Base-by-base conservation (phyloP, 2,329 filamentous ascomycete genomes). In the Corinectria fuckeliana region DNA sequence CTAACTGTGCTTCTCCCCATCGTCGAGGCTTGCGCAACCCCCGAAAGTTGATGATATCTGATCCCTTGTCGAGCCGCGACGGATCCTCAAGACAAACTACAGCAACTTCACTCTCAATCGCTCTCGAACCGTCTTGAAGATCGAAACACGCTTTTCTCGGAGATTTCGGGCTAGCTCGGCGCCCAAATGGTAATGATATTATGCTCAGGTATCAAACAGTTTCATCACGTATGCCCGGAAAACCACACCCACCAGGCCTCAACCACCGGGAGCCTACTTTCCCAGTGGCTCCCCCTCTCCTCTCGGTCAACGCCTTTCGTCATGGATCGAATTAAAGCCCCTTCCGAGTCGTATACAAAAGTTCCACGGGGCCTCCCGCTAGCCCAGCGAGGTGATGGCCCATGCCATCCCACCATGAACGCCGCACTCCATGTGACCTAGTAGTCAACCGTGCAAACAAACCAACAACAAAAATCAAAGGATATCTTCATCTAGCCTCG, bases 171-270 rank as follows among this genome's bases (percentile, higher is more conserved):
- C 23, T 16, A 47, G 3, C 23, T 20, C 28, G 23, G 13, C 55
- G 49, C 41, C 58, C 56, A 39, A 60, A 53, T 59, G 44, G 56
- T 45, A 63, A 61, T 69, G 49, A 64, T 62, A 70, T 70, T 70
- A 69, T 67, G 51, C 47, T 66, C 61, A 69, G 66, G 65, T 68
- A 70, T 69, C 66, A 70, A 62, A 62, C 60, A 66, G 55, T 18
- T 57, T 68, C 66, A 51, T 69, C 54, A 69, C 56, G 42, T 59
- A 64, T 64, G 44, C 42, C 59, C 32, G 49, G 50, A 60, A 67
- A 56, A 55, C 26, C 62, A 56, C 26, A 58, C 36, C 62, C 59
- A 36, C 59, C 49, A 30, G 30, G 47, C 41, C 54, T 53, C 38
- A 48, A 26, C 55, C 62, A 20, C 41, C 56, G 28, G 48, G 47